phyloP scores from a whole-genome alignment of 495 filamentous ascomycete genomes.

The Lasiosphaeris hirsuta region DNA sequence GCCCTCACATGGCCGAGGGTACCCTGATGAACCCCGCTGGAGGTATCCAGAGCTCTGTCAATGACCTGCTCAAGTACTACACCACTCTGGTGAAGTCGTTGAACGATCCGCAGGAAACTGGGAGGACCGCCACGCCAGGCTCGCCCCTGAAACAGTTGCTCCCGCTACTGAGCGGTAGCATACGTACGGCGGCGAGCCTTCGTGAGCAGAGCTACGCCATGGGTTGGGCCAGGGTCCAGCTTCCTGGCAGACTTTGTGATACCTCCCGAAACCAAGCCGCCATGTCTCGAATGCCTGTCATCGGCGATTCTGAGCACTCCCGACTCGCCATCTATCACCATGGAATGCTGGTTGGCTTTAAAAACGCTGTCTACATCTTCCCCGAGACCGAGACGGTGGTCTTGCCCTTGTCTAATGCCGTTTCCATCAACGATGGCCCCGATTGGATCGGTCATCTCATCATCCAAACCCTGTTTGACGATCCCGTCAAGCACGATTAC shows the following conservation, averaged over 20 bases:
- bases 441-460: conserved; percentile 5
- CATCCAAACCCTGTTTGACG: background rate
- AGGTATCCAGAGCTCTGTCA: conserved; percentile 5
- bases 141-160: background rate
- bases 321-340: background rate
- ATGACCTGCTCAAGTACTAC: conserved; percentile 1
- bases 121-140: background rate
- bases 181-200: conserved; percentile 2
- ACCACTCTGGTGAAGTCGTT: background rate
- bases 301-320: background rate
- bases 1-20: background rate
- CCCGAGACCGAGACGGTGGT: background rate
- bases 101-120: background rate
- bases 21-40: conserved; percentile 3
- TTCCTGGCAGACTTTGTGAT: conserved; percentile 1
- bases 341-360: background rate
- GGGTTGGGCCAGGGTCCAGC: conserved; percentile 8
- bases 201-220: conserved; percentile 6
- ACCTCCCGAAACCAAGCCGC: conserved; percentile 2
- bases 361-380: background rate
- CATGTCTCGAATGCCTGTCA: background rate
- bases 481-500: background rate
- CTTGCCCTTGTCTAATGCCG: background rate
- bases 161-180: background rate
- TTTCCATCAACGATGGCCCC: background rate